Conservation (phyloP, 2,329 filamentous ascomycete species). For the Claviceps citrina region DNA sequence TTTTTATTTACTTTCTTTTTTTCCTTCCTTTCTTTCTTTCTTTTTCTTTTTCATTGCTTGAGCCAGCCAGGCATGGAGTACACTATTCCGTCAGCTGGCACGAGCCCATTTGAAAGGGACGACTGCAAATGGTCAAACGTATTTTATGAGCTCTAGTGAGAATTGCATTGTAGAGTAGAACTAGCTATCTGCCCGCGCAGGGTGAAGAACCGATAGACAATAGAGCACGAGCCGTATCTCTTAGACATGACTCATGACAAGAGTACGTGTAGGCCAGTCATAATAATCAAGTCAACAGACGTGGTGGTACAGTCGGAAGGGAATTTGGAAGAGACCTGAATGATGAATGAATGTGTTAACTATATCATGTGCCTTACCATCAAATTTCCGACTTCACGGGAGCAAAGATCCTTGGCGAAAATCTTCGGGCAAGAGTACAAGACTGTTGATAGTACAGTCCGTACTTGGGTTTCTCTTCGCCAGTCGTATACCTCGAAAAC, state of each 20-base stretch:
- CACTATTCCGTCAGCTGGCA: not conserved
- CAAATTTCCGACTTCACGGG: conserved; percentile 62
- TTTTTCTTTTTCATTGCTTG: conserved; percentile 1
- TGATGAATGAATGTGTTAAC: too few species aligned
- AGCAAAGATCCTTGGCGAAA: conserved; percentile 43
- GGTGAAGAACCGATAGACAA: conserved; percentile 7
- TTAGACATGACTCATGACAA: not conserved
- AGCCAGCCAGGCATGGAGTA: conserved; percentile 2
- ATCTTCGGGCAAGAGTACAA: conserved; percentile 65
- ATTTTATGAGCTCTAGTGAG: conserved; percentile 6
- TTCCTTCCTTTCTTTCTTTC: not conserved
- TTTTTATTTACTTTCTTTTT: not conserved
- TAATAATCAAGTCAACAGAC: too few species aligned
- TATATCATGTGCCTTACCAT: conserved; percentile 63
- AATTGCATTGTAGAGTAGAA: conserved; percentile 7
- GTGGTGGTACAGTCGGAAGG: too few species aligned
- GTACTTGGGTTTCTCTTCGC: conserved; percentile 57
- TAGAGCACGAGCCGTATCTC: conserved; percentile 6
- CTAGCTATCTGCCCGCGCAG: conserved; percentile 6
- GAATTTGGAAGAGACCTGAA: too few species aligned
- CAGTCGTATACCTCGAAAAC: conserved; percentile 86
- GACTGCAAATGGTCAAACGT: conserved; percentile 1
- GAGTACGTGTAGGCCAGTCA: too few species aligned
- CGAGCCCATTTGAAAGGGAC: not conserved
- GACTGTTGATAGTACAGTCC: conserved; percentile 32